A percentile compares a stretch with the other conserved stretches of the same genome.
Conservation (phyloP, 768 basidiomycete genomes). For the Arthromyces matolae region DNA sequence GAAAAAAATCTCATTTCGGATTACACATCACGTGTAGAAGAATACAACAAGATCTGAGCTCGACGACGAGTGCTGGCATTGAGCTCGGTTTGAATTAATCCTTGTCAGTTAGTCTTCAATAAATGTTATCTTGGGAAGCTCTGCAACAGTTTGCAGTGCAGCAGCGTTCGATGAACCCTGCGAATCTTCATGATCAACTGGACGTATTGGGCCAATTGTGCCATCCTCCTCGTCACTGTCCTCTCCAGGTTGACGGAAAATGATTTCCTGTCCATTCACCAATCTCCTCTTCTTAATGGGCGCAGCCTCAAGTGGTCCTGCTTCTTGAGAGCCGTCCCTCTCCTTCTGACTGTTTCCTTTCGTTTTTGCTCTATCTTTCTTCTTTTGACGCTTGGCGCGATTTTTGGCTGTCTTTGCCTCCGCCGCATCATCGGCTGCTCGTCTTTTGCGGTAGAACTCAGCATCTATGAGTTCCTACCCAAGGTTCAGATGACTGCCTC, state of each 20-base stretch:
- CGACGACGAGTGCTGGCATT: too few species aligned
- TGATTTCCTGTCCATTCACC: slow-evolving; percentile 71
- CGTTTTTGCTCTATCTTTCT: slow-evolving; percentile 68
- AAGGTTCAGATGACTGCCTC: neutral
- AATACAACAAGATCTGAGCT: too few species aligned
- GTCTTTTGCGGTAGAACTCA: slow-evolving; percentile 75
- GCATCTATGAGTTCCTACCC: slow-evolving; percentile 62
- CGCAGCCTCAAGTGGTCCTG: slow-evolving; percentile 26
- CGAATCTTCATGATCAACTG: too few species aligned
- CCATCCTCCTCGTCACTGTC: slow-evolving; percentile 33
- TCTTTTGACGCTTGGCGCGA: slow-evolving; percentile 88
- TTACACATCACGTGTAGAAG: too few species aligned
- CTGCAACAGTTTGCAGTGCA: neutral
- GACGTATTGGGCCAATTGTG: neutral
- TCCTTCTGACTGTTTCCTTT: slow-evolving; percentile 31
- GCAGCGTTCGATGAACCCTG: neutral
- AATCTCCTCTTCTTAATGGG: slow-evolving; percentile 79
- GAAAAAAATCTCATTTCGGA: too few species aligned
- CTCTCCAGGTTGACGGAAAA: slow-evolving; percentile 44
- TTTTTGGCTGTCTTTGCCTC: slow-evolving; percentile 95
- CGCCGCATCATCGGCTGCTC: slow-evolving; percentile 63
- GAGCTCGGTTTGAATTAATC: too few species aligned
- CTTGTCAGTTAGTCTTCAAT: slow-evolving; percentile 5
- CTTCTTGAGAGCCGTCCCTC: slow-evolving; percentile 1
- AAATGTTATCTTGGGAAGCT: slow-evolving; percentile 9